Conservation (phyloP, 2,329 filamentous ascomycete genomes). For the Rugonectria rugulosa region DNA sequence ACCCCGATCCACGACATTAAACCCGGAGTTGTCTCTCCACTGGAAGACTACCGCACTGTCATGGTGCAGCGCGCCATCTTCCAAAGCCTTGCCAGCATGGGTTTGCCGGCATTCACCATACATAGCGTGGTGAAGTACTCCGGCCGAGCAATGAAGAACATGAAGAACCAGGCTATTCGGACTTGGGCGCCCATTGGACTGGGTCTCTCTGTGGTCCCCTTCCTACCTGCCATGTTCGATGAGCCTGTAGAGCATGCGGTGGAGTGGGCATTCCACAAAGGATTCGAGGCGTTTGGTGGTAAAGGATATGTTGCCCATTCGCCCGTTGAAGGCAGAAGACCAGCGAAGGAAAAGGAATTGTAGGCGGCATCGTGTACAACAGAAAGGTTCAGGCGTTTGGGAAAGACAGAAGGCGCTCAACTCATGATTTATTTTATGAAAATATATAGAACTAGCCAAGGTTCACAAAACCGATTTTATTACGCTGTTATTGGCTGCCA, state of each 20-base stretch:
- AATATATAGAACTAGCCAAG: not conserved
- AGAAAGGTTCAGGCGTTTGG: conserved; percentile 24
- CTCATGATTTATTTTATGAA: conserved; percentile 25
- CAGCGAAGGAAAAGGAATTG: conserved; percentile 55
- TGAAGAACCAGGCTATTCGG: conserved; percentile 76
- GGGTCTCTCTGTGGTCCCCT: conserved; percentile 78
- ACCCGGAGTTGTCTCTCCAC: conserved; percentile 64
- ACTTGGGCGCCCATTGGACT: conserved; percentile 93
- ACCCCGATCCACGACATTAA: conserved; percentile 39
- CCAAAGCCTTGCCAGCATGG: conserved; percentile 92
- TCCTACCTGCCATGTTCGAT: conserved; percentile 86
- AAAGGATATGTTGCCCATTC: conserved; percentile 61
- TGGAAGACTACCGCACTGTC: conserved; percentile 90
- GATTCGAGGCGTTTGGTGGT: conserved; percentile 77
- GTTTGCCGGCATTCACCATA: conserved; percentile 90
- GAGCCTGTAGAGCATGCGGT: conserved; percentile 91
- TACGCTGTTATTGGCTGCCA: no score
- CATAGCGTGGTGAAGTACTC: conserved; percentile 93
- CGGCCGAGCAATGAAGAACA: conserved; percentile 82
- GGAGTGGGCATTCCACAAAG: conserved; percentile 88
- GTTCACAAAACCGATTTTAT: no score
- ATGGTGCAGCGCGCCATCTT: conserved; percentile 93
- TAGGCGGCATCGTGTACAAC: no score
- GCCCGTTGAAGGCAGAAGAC: conserved; percentile 59
- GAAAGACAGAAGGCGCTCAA: conserved; percentile 30